Base-by-base conservation (phyloP, 2,329 filamentous ascomycete genomes). In the Ceratocystis colombiana region DNA sequence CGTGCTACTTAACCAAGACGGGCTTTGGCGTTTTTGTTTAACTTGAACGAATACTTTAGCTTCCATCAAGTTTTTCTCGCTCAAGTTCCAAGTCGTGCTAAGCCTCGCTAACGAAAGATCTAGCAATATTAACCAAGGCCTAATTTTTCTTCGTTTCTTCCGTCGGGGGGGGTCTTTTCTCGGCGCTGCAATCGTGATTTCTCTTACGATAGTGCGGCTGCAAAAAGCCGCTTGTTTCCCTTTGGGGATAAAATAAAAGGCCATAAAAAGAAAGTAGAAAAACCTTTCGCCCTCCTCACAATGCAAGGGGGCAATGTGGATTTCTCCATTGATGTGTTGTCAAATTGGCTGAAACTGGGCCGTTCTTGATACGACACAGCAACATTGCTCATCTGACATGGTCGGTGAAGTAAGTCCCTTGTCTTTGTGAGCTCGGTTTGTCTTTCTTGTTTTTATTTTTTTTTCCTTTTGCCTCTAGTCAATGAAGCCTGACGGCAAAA, bases 271-370 rank as follows among this genome's bases (percentile, higher is more conserved):
- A 59, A 59, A 17, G 28, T 30, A 7, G 25, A 37, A 33, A 28
- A 8, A 28, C 20, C 50, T 12, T 28, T 28, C 53, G 8, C 53
- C 12, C 25, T 33, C 25, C 8, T 59, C 12, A 15, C 15, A 15
- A 57, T 59, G 28, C 53, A 59, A 33, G 25, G 53, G 53, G 28
- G n/a, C 25, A 28, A n/a, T 30, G 28, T 17, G 28, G 25, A 33
- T 59, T 59, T 59, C 28, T 59, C 53, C 53, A 59, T 59, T 59
- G 53, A 59, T 59, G 53, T 59, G 53, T 59, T 59, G 53, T 59
- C 53, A 59, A 59, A 5, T 30, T 59, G 28, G 53, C 53, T 59
- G 53, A 59, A 59, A 59, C 53, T 59, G 33, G 53, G 25, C 28
- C 53, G 53, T 59, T 59, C 28, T 59, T 59, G 53, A 30, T 33